A percentile compares a stretch with the other conserved stretches of the same genome.
Conservation (phyloP, 768 basidiomycete species). For the Tricholoma saponaceum region DNA sequence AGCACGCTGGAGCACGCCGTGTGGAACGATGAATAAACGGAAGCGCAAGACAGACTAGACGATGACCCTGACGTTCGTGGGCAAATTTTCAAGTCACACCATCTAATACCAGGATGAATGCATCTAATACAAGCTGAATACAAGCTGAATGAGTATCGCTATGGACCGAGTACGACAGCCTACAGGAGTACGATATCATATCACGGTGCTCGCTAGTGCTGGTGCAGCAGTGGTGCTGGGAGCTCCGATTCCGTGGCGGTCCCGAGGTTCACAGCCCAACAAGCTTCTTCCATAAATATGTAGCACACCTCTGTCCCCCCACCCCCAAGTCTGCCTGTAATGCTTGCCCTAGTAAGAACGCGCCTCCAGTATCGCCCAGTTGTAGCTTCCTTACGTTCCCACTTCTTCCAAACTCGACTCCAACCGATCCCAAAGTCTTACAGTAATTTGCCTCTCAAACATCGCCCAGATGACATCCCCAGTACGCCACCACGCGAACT, state of each 20-base stretch:
- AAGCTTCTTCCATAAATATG: too few species aligned
- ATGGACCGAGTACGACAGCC: too few species aligned
- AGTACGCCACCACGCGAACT: conserved; percentile 22
- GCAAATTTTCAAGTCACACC: conserved; percentile 2
- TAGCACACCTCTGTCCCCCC: too few species aligned
- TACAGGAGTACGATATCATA: too few species aligned
- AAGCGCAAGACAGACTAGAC: background rate
- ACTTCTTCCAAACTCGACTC: background rate
- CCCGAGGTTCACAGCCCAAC: too few species aligned
- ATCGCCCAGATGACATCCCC: conserved; percentile 2
- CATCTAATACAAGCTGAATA: too few species aligned
- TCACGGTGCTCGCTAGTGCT: too few species aligned
- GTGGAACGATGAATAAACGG: background rate
- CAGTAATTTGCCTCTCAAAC: conserved; percentile 1
- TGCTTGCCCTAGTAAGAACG: background rate
- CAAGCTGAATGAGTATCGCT: too few species aligned
- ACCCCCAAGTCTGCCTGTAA: background rate
- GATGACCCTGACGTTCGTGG: background rate
- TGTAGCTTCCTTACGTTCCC: background rate
- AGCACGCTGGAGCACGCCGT: background rate
- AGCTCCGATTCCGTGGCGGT: too few species aligned
- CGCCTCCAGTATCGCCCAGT: background rate
- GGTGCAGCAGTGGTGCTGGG: too few species aligned
- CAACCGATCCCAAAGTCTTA: background rate
- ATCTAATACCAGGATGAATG: too few species aligned